A percentile compares a stretch with the other conserved stretches of the same genome.
Evolutionary conservation across 139 green algal species (phyloP).

Genomic region (Asterochloris erici): DNA sequence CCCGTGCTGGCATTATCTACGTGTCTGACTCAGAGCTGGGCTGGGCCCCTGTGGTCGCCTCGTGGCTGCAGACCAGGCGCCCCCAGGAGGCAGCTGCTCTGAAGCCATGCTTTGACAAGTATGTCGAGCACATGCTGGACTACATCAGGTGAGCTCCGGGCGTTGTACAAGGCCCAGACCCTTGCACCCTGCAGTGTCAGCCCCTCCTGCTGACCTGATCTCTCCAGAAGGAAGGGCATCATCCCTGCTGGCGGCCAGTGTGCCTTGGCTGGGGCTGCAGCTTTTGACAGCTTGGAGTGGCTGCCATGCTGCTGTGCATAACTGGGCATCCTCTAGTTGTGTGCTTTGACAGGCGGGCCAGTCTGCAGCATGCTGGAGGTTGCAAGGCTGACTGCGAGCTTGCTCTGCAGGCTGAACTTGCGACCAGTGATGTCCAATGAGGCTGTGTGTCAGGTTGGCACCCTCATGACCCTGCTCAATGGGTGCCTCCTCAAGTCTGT

Average conservation of each 20-base stretch:
- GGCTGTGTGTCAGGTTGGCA: conserved; percentile 69
- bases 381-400: background rate
- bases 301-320: no score
- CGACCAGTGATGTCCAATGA: conserved; percentile 86
- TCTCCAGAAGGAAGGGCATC: no score
- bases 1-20: conserved; percentile 93
- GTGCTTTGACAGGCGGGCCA: no score
- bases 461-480: conserved; percentile 79
- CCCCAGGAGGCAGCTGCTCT: conserved; percentile 55
- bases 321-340: no score
- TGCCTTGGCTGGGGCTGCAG: no score
- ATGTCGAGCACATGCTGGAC: conserved; percentile 72
- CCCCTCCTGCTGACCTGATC: no score
- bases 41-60: conserved; percentile 81
- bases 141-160: conserved; percentile 39
- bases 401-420: conserved; percentile 55
- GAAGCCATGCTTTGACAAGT: conserved; percentile 77
- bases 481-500: conserved; percentile 45
- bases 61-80: conserved; percentile 70
- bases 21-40: conserved; percentile 87
- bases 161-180: no score
- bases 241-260: no score
- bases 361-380: no score
- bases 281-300: no score
- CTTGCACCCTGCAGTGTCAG: no score